These are phyloP conservation scores for Kodamaea kaohsiungensis DNA, from an alignment of 805 yeast species.

Conservation along the genomic window DNA sequence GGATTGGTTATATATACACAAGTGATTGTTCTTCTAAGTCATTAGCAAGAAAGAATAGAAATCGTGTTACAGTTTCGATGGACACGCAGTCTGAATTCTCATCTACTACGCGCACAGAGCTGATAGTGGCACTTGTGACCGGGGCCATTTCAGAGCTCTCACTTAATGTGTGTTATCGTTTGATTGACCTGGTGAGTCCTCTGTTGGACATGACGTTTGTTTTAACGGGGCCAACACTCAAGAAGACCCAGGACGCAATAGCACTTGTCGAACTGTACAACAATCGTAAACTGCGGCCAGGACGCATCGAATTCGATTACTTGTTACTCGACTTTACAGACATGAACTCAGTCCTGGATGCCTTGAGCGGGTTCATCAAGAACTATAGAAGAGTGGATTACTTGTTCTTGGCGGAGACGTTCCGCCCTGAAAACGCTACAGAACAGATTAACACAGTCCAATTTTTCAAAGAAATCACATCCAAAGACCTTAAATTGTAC, in stretches of 20 bases:
- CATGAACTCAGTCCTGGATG: constrained; percentile 79
- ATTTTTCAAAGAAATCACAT: not conserved
- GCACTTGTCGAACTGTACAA: constrained; percentile 41
- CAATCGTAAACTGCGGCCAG: constrained; percentile 40
- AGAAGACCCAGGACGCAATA: constrained; percentile 77
- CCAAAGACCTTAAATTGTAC: not conserved
- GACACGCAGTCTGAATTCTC: constrained; percentile 8
- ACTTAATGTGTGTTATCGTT: constrained; percentile 7
- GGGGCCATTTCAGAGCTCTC: constrained; percentile 11
- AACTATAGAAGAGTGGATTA: constrained; percentile 71
- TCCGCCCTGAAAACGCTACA: constrained; percentile 21
- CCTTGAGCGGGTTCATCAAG: constrained; percentile 64
- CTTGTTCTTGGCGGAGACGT: constrained; percentile 59
- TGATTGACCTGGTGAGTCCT: constrained; percentile 5
- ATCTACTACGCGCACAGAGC: constrained; percentile 6
- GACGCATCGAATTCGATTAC: constrained; percentile 80
- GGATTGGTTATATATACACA: not conserved
- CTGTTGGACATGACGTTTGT: constrained; percentile 59
- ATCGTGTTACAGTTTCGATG: not conserved
- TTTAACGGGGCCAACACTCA: constrained; percentile 85
- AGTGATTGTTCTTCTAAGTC: not conserved
- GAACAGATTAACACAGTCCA: not conserved
- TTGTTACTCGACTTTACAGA: constrained; percentile 81
- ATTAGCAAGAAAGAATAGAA: not conserved
- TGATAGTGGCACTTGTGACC: constrained; percentile 9